Evolutionary conservation across 2,329 filamentous ascomycete species (phyloP).

Genomic region (Colletotrichum incanum): DNA sequence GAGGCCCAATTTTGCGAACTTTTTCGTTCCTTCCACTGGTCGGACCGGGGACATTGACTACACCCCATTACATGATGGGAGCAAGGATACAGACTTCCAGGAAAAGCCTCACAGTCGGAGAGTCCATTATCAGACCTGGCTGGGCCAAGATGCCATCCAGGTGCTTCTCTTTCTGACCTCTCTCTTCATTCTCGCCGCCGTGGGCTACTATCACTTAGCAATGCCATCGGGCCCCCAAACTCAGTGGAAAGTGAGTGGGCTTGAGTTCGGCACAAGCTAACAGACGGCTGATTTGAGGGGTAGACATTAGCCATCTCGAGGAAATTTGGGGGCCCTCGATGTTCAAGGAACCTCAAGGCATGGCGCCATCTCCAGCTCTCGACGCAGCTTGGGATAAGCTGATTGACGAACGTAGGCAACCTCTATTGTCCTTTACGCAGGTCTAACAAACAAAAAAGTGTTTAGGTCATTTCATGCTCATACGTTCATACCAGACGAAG

Average conservation of each 20-base stretch:
- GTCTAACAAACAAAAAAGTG: background rate
- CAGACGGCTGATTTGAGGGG: background rate
- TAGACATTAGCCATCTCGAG: background rate
- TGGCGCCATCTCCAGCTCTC: background rate
- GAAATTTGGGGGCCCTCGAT: background rate
- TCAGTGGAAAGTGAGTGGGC: background rate
- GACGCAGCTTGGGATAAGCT: background rate
- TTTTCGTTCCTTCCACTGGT: too few species aligned
- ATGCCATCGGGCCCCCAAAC: background rate
- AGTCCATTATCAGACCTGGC: background rate
- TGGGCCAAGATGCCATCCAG: background rate
- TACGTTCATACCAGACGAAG: background rate
- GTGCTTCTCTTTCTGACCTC: background rate
- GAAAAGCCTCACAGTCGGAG: background rate
- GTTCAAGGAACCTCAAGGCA: background rate
- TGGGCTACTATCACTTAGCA: background rate
- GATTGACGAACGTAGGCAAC: background rate
- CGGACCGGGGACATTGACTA: too few species aligned
- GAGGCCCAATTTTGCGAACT: too few species aligned
- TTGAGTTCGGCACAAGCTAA: fast-evolving
- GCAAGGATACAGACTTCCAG: background rate
- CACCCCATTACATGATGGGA: too few species aligned
- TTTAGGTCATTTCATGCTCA: background rate
- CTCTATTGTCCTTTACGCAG: background rate
- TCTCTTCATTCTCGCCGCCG: background rate